phyloP scores from a whole-genome alignment of 2,329 filamentous ascomycete genomes.

The Pyrenochaeta sp. region DNA sequence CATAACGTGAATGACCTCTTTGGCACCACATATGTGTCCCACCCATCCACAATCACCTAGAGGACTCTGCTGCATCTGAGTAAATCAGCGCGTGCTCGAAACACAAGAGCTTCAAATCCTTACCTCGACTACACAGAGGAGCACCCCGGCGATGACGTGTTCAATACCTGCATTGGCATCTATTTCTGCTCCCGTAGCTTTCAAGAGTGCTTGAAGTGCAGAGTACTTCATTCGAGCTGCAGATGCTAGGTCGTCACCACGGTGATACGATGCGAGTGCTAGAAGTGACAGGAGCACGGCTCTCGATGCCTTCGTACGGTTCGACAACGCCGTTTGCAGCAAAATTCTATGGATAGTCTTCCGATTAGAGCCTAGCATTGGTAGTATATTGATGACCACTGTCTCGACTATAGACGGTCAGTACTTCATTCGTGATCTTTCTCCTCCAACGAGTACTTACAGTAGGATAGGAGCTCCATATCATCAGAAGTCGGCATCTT shows the following conservation, averaged over 20 bases:
- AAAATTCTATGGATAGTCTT: neutral
- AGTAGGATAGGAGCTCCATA: conserved; percentile 6
- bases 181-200: neutral
- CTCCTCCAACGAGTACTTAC: neutral
- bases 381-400: conserved; percentile 3
- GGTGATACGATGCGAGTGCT: conserved; percentile 9
- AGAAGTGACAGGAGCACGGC: conserved; percentile 4
- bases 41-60: conserved; percentile 3
- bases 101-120: neutral
- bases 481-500: neutral
- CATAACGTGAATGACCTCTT: conserved; percentile 7
- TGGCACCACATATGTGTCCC: conserved; percentile 5
- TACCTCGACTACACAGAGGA: conserved; percentile 8
- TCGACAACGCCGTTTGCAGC: conserved; percentile 1
- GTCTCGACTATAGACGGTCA: conserved; percentile 1
- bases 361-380: conserved; percentile 6
- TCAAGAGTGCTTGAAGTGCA: conserved; percentile 3
- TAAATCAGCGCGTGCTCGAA: neutral
- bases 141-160: conserved; percentile 7
- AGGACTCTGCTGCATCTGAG: conserved; percentile 5
- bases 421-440: neutral
- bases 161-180: conserved; percentile 1
- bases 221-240: conserved; percentile 1
- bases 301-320: neutral
- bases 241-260: neutral